A percentile compares a stretch with the other conserved stretches of the same genome.
Evolutionary conservation across 2,329 filamentous ascomycete species (phyloP).

Genomic region (Emmonsiellopsis sp.): DNA sequence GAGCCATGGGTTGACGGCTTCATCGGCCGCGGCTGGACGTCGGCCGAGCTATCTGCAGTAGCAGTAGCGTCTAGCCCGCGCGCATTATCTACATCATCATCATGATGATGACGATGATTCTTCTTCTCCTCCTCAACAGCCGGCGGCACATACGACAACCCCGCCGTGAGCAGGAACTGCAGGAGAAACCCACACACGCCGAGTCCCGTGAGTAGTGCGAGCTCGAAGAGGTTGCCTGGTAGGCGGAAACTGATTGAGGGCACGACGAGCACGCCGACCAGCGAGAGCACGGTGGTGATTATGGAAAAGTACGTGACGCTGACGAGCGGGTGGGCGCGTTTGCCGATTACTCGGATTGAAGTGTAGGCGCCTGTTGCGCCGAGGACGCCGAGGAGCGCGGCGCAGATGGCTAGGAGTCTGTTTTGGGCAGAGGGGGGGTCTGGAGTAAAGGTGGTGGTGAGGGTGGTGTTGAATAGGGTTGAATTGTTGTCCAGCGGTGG

Average conservation of each 20-base stretch:
- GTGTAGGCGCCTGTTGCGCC: conserved; percentile 70
- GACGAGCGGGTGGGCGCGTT: conserved; percentile 70
- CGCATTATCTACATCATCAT: too few species aligned
- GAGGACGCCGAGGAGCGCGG: conserved; percentile 67
- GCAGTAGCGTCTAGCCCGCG: too few species aligned
- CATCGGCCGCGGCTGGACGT: too few species aligned
- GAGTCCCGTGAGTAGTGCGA: conserved; percentile 58
- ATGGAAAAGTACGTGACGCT: conserved; percentile 75
- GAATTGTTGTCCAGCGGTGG: not conserved
- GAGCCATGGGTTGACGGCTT: conserved; percentile 20
- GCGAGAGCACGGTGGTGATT: conserved; percentile 60
- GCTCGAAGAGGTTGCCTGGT: conserved; percentile 49
- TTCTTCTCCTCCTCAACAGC: not conserved
- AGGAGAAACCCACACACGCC: conserved; percentile 69
- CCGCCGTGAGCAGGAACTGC: conserved; percentile 77
- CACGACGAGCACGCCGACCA: conserved; percentile 48
- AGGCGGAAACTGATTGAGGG: conserved; percentile 50
- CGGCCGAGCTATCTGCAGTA: too few species aligned
- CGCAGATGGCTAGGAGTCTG: conserved; percentile 62
- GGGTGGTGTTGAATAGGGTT: conserved; percentile 18
- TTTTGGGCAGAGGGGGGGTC: conserved; percentile 41
- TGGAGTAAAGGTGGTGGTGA: conserved; percentile 9
- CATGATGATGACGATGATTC: not conserved
- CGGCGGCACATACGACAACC: conserved; percentile 62
- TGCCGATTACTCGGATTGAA: conserved; percentile 69